Base-by-base conservation (phyloP, 305 asterid species). In the Fraxinus floribunda region DNA sequence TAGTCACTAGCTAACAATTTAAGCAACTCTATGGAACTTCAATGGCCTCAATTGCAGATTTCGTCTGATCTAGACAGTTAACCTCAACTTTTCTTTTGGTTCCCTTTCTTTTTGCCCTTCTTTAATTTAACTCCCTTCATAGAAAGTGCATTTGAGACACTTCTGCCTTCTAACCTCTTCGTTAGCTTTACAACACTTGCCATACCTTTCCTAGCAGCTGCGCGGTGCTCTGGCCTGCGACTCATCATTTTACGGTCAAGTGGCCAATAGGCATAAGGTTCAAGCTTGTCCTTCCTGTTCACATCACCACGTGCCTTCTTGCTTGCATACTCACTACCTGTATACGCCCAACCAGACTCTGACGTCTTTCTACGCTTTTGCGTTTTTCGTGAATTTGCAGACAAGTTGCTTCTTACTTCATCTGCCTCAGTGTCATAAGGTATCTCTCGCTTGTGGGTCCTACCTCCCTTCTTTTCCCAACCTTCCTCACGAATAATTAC, bases 241-340 rank as follows among this genome's bases (percentile, higher is more conserved):
- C 99, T 96, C 89, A 96, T 85, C 98, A 96, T 94, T 85, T 94
- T 96, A 18, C 98, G 92, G 85, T 96, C 98, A 82, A 96, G 98
- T 36, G 99, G 98, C 99, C 99, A 94, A 80, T 96, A 94, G 5
- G 99, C 98, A 73, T 92, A 94, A 3, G 99, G 99, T 83, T 94
- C 99, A 5, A 96, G 93, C 88, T 94, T 96, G 80, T 92, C 97
- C 88, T 93, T 94, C 88, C 92, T 91, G 89, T 79, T 93, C 76
- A 94, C 72, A 79, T 96, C 99, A 36, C 99, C 98, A 34, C 93
- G 86, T 0, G 98, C 99, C 90, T 93, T 96, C 89, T 91, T 94
- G 88, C 97, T 96, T 8, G 92, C 88, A 76, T 96, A 96, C 86
- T 93, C 98, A 16, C 88, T 91, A 38, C 98, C 98, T 0, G 97